A percentile compares a stretch with the other conserved stretches of the same genome.
phyloP scores from a whole-genome alignment of 1,139 yeast genomes.

The Scheffersomyces lignicola region DNA sequence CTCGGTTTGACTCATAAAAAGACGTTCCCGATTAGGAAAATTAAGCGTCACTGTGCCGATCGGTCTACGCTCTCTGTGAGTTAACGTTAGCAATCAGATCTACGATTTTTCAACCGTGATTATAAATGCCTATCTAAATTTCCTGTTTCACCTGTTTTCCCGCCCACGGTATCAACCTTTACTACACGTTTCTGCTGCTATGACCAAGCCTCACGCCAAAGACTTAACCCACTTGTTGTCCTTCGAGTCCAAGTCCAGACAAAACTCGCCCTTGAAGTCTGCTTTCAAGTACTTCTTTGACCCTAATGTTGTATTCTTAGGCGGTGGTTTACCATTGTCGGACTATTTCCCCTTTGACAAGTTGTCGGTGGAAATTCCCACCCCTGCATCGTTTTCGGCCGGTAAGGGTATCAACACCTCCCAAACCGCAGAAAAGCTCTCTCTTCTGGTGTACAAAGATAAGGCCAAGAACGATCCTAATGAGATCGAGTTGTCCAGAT shows the following conservation, averaged over 20 bases:
- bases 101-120: too few relatives aligned
- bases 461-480: constrained; percentile 31
- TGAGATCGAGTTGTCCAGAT: constrained; percentile 68
- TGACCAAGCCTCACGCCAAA: constrained; percentile 39
- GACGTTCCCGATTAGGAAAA: too few relatives aligned
- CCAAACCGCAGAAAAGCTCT: constrained; percentile 51
- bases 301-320: constrained; percentile 83
- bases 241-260: constrained; percentile 74
- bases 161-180: too few relatives aligned
- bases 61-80: too few relatives aligned
- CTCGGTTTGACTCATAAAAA: too few relatives aligned
- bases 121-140: too few relatives aligned
- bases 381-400: constrained; percentile 61
- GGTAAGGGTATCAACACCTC: constrained; percentile 71
- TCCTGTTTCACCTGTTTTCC: too few relatives aligned
- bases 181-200: too few relatives aligned
- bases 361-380: constrained; percentile 66
- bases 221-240: constrained; percentile 78
- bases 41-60: too few relatives aligned
- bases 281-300: constrained; percentile 75
- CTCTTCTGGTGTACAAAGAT: constrained; percentile 43
- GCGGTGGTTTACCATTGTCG: constrained; percentile 92
- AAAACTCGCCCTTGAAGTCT: constrained; percentile 76
- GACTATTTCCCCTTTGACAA: constrained; percentile 91
- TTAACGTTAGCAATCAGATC: too few relatives aligned